Conservation (phyloP, 2,329 filamentous ascomycete genomes). For the Talaromyces rugulosus region DNA sequence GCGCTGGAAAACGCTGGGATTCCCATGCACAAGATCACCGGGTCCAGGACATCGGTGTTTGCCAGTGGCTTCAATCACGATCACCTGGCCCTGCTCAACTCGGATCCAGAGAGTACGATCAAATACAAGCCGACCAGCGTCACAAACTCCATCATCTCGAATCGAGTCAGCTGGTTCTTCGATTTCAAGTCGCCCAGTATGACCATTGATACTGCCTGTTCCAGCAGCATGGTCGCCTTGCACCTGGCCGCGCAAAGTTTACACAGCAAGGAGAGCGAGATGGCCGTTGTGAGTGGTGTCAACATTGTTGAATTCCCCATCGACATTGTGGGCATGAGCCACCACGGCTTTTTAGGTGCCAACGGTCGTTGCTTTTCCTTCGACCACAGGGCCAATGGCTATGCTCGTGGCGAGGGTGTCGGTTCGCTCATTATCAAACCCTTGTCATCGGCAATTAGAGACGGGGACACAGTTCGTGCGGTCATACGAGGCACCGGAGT, state of each 20-base stretch:
- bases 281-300: constrained; percentile 14
- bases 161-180: constrained; percentile 21
- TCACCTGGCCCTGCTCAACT: constrained; percentile 20
- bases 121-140: constrained; percentile 23
- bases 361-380: constrained; percentile 26
- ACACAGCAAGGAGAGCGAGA: constrained; percentile 10
- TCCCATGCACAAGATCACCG: constrained; percentile 24
- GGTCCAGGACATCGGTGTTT: constrained; percentile 31
- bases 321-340: constrained; percentile 14
- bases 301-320: constrained; percentile 13
- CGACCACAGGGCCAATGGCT: constrained; percentile 39
- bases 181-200: constrained; percentile 13
- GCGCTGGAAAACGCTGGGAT: constrained; percentile 22
- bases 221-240: constrained; percentile 14
- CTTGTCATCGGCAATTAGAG: constrained; percentile 24
- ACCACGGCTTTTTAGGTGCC: constrained; percentile 18
- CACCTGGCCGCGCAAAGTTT: constrained; percentile 11
- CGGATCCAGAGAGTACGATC: constrained; percentile 10
- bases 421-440: constrained; percentile 25
- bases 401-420: constrained; percentile 37
- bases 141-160: constrained; percentile 25
- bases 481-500: constrained; percentile 24
- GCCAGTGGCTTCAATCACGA: constrained; percentile 28
- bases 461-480: constrained; percentile 27
- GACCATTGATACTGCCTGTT: constrained; percentile 18